Evolutionary conservation across 2,329 filamentous ascomycete genomes (phyloP), one percentile per base, ranked within the genome.

Genomic region (Rutstroemia sp.): DNA sequence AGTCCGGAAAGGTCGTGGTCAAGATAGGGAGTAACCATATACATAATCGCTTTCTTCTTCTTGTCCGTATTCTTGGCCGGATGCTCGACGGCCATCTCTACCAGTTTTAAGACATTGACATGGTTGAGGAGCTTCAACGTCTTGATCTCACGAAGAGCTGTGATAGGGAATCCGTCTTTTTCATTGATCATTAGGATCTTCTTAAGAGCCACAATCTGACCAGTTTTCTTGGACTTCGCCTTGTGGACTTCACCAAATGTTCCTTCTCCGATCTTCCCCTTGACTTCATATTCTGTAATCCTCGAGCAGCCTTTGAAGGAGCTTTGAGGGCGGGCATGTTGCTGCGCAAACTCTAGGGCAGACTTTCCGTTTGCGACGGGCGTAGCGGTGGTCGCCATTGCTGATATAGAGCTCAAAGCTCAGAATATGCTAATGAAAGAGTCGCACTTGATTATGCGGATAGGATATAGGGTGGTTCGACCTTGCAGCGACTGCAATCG

Each of bases 111-210:
- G 52, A 97, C 82, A 68, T 99, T 99, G 57, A 81, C 80, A 71
- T 99, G 94, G 9, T 87, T 92, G n/a, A 99, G 77, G 65, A 96
- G 84, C 75, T 99, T 99, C 58, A 99, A 79, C 41, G 99, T 82
- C 76, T 97, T 97, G 76, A 99, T 96, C 72, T 99, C 94, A 69
- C 94, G 88, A 47, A 99, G 81, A 6, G 94, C 92, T 1, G 94
- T 99, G 62, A 99, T 99, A n/a, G 94, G 94, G 65, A 99, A 99
- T 77, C 94, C 94, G 73, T 99, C 94, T 71, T 96, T 97, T 76
- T 99, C 94, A 71, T 97, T 95, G 71, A 97, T 94, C 89, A 97
- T 96, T 63, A 99, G 83, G 63, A 99, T 99, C 79, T 97, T 97
- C 77, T 99, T 99, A 68, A 99, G 73, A 4, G 94, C 94, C 59